Evolutionary conservation across 2,329 filamentous ascomycete species (phyloP).

Genomic region (Lasiodiplodia sp.): DNA sequence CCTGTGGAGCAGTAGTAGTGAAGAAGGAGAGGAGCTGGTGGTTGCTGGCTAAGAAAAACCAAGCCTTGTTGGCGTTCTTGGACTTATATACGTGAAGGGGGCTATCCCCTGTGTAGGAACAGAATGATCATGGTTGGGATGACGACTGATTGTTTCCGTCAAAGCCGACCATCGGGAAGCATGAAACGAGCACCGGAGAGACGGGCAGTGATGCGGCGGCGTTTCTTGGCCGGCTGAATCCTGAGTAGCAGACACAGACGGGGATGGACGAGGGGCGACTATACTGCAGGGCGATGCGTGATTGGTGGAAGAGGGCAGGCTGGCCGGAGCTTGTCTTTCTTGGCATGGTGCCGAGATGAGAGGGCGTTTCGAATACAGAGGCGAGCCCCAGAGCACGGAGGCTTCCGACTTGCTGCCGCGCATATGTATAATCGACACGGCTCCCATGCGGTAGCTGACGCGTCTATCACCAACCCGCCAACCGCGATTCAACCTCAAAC

Average conservation of each 20-base stretch:
- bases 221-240: background rate
- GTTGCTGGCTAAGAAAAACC: conserved; percentile 25
- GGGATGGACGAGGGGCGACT: conserved; percentile 1
- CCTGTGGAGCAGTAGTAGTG: background rate
- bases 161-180: background rate
- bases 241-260: background rate
- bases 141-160: background rate
- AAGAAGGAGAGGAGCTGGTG: conserved; percentile 20
- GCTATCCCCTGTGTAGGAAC: background rate
- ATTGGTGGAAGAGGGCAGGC: conserved; percentile 15
- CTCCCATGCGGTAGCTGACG: conserved; percentile 22
- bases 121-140: background rate
- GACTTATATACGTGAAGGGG: conserved; percentile 8
- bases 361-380: conserved; percentile 26
- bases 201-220: conserved; percentile 9
- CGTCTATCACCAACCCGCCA: conserved; percentile 22
- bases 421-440: conserved; percentile 7
- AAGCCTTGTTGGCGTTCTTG: conserved; percentile 20
- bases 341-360: conserved; percentile 21
- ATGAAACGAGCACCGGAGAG: conserved; percentile 11
- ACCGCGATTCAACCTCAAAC: conserved; percentile 1
- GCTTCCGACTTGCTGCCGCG: background rate
- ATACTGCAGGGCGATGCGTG: background rate
- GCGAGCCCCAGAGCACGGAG: conserved; percentile 18
- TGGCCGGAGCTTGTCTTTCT: background rate